Evolutionary conservation across 768 basidiomycete genomes (phyloP).

Genomic region (Porpolomopsis calyptriformis): DNA sequence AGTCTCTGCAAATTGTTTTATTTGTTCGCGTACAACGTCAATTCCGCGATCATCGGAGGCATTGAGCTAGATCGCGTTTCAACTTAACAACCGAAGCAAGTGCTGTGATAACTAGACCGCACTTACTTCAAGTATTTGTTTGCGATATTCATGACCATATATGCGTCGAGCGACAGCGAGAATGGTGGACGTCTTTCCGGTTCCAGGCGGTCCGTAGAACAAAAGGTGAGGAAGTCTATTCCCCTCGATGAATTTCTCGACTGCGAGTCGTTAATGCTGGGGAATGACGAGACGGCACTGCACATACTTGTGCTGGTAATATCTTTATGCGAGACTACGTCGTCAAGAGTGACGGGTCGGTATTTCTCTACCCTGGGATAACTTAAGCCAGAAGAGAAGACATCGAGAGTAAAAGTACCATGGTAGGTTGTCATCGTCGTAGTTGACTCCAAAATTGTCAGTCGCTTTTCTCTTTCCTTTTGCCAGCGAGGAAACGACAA

Average conservation of each 20-base stretch:
- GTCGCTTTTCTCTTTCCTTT: slow-evolving; percentile 69
- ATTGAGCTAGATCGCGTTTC: slow-evolving; percentile 53
- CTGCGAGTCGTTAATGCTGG: slow-evolving; percentile 30
- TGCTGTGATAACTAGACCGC: slow-evolving; percentile 1
- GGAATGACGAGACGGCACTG: not conserved
- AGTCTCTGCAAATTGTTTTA: slow-evolving; percentile 97
- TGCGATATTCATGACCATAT: slow-evolving; percentile 77
- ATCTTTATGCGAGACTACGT: slow-evolving; percentile 94
- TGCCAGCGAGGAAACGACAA: slow-evolving; percentile 17
- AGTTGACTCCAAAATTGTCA: slow-evolving; percentile 26
- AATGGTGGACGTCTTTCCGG: slow-evolving; percentile 97
- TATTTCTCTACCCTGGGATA: slow-evolving; percentile 90
- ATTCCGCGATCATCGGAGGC: slow-evolving; percentile 98
- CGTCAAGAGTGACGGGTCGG: slow-evolving; percentile 79
- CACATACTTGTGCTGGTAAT: slow-evolving; percentile 81
- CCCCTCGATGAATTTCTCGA: slow-evolving; percentile 94
- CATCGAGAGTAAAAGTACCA: slow-evolving; percentile 41
- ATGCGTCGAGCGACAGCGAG: slow-evolving; percentile 90
- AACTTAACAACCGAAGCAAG: not conserved
- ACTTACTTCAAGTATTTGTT: slow-evolving; percentile 85
- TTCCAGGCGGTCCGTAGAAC: slow-evolving; percentile 97
- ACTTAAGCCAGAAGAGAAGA: not conserved
- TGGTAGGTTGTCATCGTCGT: slow-evolving; percentile 62
- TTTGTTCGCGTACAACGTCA: slow-evolving; percentile 96
- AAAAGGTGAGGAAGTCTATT: slow-evolving; percentile 89